These are phyloP conservation scores for Podospora conica DNA, from an alignment of 495 filamentous ascomycete species.

Conservation along the genomic window DNA sequence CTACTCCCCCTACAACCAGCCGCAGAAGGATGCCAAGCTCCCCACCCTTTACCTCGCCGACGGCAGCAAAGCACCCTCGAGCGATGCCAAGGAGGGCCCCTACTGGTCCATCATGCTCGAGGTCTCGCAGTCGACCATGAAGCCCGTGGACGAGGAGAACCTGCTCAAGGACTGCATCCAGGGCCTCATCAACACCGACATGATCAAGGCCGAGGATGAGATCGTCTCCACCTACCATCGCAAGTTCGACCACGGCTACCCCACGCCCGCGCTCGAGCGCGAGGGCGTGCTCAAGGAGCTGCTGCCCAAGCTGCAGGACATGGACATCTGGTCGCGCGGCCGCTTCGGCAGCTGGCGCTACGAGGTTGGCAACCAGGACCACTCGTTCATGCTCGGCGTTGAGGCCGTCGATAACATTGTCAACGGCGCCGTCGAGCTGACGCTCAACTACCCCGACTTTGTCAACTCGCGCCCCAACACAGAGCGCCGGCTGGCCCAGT, in stretches of 20 bases:
- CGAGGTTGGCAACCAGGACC: slow-evolving; percentile 92
- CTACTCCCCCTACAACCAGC: slow-evolving; percentile 99
- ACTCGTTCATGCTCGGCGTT: slow-evolving; percentile 97
- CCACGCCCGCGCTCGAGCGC: slow-evolving; percentile 89
- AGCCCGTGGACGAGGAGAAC: slow-evolving; percentile 79
- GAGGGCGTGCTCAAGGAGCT: slow-evolving; percentile 90
- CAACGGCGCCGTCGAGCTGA: slow-evolving; percentile 89
- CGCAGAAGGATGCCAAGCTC: slow-evolving; percentile 71
- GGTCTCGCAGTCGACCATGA: slow-evolving; percentile 92
- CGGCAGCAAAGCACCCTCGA: slow-evolving; percentile 67
- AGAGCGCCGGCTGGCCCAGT: slow-evolving; percentile 81
- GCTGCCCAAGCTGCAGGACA: slow-evolving; percentile 82
- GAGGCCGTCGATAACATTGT: slow-evolving; percentile 96
- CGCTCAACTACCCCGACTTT: slow-evolving; percentile 98
- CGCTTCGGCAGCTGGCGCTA: slow-evolving; percentile 98
- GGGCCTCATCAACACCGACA: slow-evolving; percentile 93
- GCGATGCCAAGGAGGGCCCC: slow-evolving; percentile 70
- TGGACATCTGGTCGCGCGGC: slow-evolving; percentile 91
- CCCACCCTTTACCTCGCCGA: slow-evolving; percentile 79
- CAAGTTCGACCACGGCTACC: slow-evolving; percentile 98
- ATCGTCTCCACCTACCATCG: slow-evolving; percentile 98
- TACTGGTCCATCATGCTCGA: slow-evolving; percentile 99
- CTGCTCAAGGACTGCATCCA: slow-evolving; percentile 86
- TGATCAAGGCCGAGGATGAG: slow-evolving; percentile 85
- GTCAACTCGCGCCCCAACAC: slow-evolving; percentile 87